Evolutionary conservation across 306 rosid species (phyloP), one percentile per base, ranked within the genome.

Genomic region (Cucurbita argyrosperma): DNA sequence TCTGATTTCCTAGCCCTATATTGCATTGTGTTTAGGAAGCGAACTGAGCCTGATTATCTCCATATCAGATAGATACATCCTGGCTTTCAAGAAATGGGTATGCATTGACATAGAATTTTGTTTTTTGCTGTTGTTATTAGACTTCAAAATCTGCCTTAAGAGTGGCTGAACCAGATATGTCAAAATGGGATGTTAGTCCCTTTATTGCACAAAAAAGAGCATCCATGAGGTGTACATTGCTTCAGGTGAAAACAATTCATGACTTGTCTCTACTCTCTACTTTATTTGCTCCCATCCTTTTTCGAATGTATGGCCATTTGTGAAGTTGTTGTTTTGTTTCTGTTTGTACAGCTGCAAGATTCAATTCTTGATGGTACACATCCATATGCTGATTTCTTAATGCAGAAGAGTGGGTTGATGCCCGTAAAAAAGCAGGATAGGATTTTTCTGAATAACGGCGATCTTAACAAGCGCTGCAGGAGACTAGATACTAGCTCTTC

Each of bases 341-440:
- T 54, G 37, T 69, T 30, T 68, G 50, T 83, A 67, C 87, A 92
- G 98, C 80, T 92, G 81, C 87, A 86, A 83, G 89, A 83, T 68
- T 77, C 90, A 26, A 79, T 92, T 72, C 77, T 83, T 74, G 84
- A 84, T 59, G 93, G 90, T 47, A 85, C 82, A 26, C 87, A 80
- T 76, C 87, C 88, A 10, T 76, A 75, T 82, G 74, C 86, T 72
- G 88, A 82, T 80, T 42, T 53, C 76, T 81, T 93, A 71, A 85
- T 80, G 81, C 82, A 54, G 52, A 86, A 72, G 76, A 79, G 90
- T 76, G 88, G 92, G 51, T 79, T 88, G 79, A 47, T 77, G 5
- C 58, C 54, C 37, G 67, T 15, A 50, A 85, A 47, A 75, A 76
- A 15, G 69, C 77, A 47, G 56, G 43, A 75, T 54, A 55, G 46